Conservation (phyloP, 2,329 filamentous ascomycete species). For the Talaromyces sp. region DNA sequence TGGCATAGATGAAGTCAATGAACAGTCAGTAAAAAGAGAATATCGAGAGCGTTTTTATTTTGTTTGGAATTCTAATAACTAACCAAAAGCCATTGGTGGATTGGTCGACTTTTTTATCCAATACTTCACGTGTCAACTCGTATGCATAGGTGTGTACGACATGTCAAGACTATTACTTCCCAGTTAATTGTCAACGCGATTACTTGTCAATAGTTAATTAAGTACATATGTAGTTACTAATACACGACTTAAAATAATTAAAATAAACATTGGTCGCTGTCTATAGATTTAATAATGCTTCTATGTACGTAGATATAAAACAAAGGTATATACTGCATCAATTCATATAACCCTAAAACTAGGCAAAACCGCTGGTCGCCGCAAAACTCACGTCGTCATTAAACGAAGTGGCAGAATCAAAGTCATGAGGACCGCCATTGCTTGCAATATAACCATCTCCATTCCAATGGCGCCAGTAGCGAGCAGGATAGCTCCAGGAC, state of each 20-base stretch:
- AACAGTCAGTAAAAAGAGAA: too few species aligned
- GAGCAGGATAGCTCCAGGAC: slow-evolving; percentile 11
- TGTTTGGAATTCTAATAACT: background rate
- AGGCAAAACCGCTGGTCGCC: slow-evolving; percentile 1
- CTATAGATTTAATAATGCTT: background rate
- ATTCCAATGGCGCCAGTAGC: slow-evolving; percentile 9
- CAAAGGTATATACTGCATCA: background rate
- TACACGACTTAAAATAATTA: background rate
- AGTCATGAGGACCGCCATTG: slow-evolving; percentile 4
- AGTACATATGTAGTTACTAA: background rate
- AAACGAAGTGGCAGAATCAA: slow-evolving; percentile 2
- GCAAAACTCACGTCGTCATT: slow-evolving; percentile 8
- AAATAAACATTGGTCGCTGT: background rate
- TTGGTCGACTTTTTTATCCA: background rate
- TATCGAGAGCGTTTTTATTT: background rate
- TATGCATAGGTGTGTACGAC: background rate
- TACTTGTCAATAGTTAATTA: background rate
- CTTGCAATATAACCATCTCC: slow-evolving; percentile 3
- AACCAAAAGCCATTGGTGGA: background rate
- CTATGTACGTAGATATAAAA: background rate
- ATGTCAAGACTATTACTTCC: too few species aligned
- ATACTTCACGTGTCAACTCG: background rate
- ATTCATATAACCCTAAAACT: background rate
- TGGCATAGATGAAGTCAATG: background rate
- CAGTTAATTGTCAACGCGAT: background rate